Base-by-base conservation (phyloP, 2,329 filamentous ascomycete species). In the Epichloe gansuensis region DNA sequence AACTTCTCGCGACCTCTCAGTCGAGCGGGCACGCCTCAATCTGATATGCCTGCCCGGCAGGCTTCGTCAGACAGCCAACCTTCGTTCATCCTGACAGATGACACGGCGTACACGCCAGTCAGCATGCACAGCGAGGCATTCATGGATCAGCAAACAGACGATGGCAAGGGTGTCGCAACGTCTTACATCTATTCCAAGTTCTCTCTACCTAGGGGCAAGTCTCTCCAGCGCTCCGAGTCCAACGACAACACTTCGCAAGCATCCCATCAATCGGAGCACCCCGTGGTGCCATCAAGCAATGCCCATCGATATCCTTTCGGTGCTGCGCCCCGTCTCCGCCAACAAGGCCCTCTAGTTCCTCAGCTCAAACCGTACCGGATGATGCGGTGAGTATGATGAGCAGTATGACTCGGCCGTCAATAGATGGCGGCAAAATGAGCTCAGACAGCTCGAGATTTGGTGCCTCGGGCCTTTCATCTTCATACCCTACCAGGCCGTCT, bases 1-100 rank as follows among this genome's bases (percentile, higher is more conserved):
- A 97, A 98, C 69, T 97, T 97, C 67, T 97, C 93, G 0, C 80
- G 93, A 44, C 93, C 93, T 0, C 71, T 95, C 55, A 96, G 91
- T 67, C 78, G 85, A 63, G 79, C 82, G 55, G 82, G 81, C 56
- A 82, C 78, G 12, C 80, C 80, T 15, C 70, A 62, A 45, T 70
- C 76, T 59, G 80, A 85, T n/a, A 66, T 71, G 44, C 81, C 82
- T 47, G 74, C 75, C 9, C 74, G 82, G 38, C 81, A 86, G 63
- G 73, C 79, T 7, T 85, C 83, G 21, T 81, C 76, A 5, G 83
- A 87, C 60, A 86, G 82, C 61, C 82, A 86, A 55, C 76, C 78
- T 0, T 83, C 81, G 4, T 78, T 85, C 52, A 68, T 80, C 34
- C 72, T 83, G 49, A 74, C 76, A 5, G 83, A 86, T 57, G 85